phyloP scores from a whole-genome alignment of 2,329 filamentous ascomycete genomes.

The Verticillium longisporum region DNA sequence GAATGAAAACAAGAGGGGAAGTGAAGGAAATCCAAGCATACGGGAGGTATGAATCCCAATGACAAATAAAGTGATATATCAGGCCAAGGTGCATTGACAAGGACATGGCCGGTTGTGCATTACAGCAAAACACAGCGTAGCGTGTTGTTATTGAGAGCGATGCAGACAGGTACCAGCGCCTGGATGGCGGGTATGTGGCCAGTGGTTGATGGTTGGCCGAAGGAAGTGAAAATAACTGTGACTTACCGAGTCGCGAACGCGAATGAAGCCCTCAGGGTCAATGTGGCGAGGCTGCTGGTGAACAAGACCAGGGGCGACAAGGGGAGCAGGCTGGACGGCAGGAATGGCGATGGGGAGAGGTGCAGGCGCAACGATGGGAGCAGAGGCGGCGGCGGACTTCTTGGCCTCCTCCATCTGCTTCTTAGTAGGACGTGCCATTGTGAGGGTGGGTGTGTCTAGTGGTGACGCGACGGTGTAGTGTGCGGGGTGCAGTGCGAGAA shows the following conservation, averaged over 20 bases:
- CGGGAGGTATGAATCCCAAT: too few species aligned
- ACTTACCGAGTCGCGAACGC: conserved; percentile 77
- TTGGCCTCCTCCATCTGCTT: conserved; percentile 30
- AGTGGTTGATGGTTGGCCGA: background rate
- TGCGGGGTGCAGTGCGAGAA: background rate
- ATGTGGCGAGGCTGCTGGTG: conserved; percentile 30
- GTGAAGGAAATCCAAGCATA: too few species aligned
- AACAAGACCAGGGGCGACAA: background rate
- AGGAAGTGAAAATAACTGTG: background rate
- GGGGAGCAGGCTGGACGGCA: background rate
- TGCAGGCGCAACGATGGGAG: conserved; percentile 23
- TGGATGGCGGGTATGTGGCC: too few species aligned
- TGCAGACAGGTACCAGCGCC: too few species aligned
- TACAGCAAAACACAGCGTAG: background rate
- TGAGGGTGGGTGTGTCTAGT: conserved; percentile 6
- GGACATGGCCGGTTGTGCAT: too few species aligned
- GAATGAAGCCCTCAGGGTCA: conserved; percentile 69
- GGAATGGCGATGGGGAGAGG: conserved; percentile 13
- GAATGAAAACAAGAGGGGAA: too few species aligned
- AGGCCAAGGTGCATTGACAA: too few species aligned
- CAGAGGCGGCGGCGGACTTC: conserved; percentile 25
- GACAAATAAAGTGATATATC: too few species aligned
- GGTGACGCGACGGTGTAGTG: background rate
- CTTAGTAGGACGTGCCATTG: conserved; percentile 41
- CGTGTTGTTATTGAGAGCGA: too few species aligned